phyloP scores from a whole-genome alignment of 202 grass and related monocot species.

The Carex sylvatica region DNA sequence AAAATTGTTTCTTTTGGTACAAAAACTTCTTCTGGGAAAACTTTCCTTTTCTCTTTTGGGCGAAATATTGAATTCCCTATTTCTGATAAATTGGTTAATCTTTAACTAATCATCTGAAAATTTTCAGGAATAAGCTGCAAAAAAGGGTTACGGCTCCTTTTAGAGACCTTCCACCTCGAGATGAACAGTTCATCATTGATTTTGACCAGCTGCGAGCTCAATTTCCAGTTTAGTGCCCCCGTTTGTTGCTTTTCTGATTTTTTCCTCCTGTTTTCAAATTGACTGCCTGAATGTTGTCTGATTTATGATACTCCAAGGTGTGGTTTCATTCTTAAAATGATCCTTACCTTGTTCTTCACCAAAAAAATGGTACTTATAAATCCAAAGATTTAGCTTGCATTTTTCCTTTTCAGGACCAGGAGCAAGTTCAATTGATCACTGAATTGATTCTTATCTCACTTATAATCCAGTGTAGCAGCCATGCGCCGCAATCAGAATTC shows the following conservation, averaged over 20 bases:
- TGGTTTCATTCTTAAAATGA: background rate
- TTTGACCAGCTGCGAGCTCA: slow-evolving; percentile 61
- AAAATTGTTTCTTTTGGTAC: background rate
- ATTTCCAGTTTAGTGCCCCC: slow-evolving; percentile 46
- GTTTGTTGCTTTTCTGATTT: background rate
- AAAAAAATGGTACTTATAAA: background rate
- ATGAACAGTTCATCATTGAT: slow-evolving; percentile 93
- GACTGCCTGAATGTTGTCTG: background rate
- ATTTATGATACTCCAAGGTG: background rate
- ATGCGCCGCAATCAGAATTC: slow-evolving; percentile 88
- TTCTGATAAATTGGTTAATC: background rate
- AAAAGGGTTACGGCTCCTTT: slow-evolving; percentile 76
- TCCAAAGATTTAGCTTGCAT: slow-evolving; percentile 27
- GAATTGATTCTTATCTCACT: slow-evolving; percentile 87
- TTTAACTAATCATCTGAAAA: background rate
- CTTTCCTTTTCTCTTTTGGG: background rate
- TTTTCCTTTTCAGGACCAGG: slow-evolving; percentile 56
- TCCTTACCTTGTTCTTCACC: slow-evolving; percentile 9
- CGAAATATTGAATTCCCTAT: background rate
- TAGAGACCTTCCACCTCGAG: slow-evolving; percentile 59
- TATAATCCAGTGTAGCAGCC: slow-evolving; percentile 70
- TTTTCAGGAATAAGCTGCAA: slow-evolving; percentile 85
- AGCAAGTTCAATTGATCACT: slow-evolving; percentile 75
- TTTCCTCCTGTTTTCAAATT: background rate
- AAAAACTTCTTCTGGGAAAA: background rate